Base-by-base conservation (phyloP, 805 yeast species). In the Starmerella bacillaris region DNA sequence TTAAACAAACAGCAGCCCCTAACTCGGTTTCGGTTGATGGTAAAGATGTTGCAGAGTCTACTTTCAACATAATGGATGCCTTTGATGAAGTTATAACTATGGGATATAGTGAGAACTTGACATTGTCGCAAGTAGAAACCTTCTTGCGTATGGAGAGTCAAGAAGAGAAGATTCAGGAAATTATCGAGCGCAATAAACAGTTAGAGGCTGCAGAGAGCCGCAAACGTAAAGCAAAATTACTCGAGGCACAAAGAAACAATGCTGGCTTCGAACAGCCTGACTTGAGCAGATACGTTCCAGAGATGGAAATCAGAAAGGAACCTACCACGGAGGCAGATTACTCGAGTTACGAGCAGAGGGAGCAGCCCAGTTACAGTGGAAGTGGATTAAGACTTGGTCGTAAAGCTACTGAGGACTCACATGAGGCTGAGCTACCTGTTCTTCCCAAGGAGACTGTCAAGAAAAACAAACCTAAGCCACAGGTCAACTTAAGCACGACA, bases 81-180 rank as follows among this genome's bases (percentile, higher is more conserved):
- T 86, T 89, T 51, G 98, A 89, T 56, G 98, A 89, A 59, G 78
- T 89, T 37, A 72, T 89, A 47, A 72, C 73, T 35, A 64, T 80
- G 59, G 98, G 98, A 14, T 82, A 76, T 62, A 73, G 79, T 45
- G 99, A 89, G 56, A 78, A 82, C 57, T 61, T 86, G 45, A 71
- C 89, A 1, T 55, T 76, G 44, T 56, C 73, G 40, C 96, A 89
- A 61, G 78, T 89, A 44, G 72, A 70, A 55, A 79, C 92, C 9
- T 86, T 79, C 59, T 64, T 89, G 61, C 86, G 82, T 54, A 86
- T 89, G 96, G 96, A 89, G 59, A 78, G 93, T 27, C 95, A 89
- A 56, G 98, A 89, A 60, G 99, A 89, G 61, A 86, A 80, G 64
- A 86, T 92, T 53, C 96, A 89, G 64, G 95, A 89, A 55, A 84